Base-by-base conservation (phyloP, 345 rosid genomes). In the Rubroshorea leprosula region DNA sequence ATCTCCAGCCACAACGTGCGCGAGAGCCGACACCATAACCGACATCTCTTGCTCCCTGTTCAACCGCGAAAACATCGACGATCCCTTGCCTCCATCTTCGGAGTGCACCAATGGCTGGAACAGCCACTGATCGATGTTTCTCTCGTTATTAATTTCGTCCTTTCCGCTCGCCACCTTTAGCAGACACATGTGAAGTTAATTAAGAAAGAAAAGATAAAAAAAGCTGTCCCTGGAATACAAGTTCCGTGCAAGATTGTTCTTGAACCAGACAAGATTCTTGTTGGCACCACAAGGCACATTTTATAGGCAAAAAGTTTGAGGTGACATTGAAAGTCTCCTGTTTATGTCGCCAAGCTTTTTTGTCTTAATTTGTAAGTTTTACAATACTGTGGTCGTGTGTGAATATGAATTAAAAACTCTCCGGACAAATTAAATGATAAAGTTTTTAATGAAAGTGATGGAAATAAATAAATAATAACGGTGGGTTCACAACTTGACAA, bases 1-100 rank as follows among this genome's bases (percentile, higher is more conserved):
- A 39, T 80, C 80, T 20, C 97, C 96, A 1, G 89, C 67, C 31
- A 90, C 85, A 2, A 87, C 94, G 55, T 71, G 83, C 0, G 76
- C 70, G 68, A 90, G 67, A 66, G 97, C 91, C 52, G 91, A 71
- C 55, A 87, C 96, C 64, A 87, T 87, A 0, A 67, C 78, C 3
- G 83, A 74, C 86, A 78, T 85, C 84, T 90, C 97, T 74, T 66
- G 72, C 63, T 85, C 85, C 63, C 82, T 81, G 29, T 63, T 64
- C 51, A 47, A 23, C 29, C 75, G 49, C 2, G 76, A 63, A 35
- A 76, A 46, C 48, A 63, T 39, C 38, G 66, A 12, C 38, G 55
- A 49, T 23, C 21, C 63, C 21, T 18, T 43, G 14, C 19, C 43
- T 46, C 23, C 45, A 11, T 26, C 17, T 3, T 27, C 31, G 4